phyloP scores from a whole-genome alignment of 805 yeast species.

The Candida berthetii region DNA sequence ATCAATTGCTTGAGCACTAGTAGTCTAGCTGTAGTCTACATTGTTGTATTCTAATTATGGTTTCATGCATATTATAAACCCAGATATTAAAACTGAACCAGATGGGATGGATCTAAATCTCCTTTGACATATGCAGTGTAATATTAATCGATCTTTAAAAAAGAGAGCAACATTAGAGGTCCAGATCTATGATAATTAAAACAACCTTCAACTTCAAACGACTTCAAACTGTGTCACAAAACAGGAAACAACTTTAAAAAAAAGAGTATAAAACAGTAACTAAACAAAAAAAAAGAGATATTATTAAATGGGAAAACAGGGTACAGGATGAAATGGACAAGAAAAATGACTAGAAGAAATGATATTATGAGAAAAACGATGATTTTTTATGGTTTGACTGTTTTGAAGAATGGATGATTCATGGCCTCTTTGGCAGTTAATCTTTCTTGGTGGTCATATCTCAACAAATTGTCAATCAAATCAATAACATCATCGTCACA shows the following conservation, averaged over 20 bases:
- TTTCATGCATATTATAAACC: too few species aligned
- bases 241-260: background rate
- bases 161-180: too few species aligned
- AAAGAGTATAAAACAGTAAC: background rate
- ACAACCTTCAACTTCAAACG: too few species aligned
- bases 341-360: background rate
- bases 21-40: too few species aligned
- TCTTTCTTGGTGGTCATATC: conserved; percentile 86
- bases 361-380: background rate
- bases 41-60: too few species aligned
- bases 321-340: background rate
- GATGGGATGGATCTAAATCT: too few species aligned
- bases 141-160: too few species aligned
- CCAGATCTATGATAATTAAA: too few species aligned
- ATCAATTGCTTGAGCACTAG: too few species aligned
- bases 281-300: background rate
- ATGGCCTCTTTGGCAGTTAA: conserved; percentile 86
- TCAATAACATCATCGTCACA: conserved; percentile 71
- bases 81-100: too few species aligned
- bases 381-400: background rate
- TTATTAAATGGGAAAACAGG: background rate
- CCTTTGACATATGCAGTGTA: too few species aligned
- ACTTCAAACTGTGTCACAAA: background rate
- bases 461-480: conserved; percentile 69
- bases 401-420: conserved; percentile 47